phyloP scores from a whole-genome alignment of 495 filamentous ascomycete genomes.

The Penicillium bovifimosum region DNA sequence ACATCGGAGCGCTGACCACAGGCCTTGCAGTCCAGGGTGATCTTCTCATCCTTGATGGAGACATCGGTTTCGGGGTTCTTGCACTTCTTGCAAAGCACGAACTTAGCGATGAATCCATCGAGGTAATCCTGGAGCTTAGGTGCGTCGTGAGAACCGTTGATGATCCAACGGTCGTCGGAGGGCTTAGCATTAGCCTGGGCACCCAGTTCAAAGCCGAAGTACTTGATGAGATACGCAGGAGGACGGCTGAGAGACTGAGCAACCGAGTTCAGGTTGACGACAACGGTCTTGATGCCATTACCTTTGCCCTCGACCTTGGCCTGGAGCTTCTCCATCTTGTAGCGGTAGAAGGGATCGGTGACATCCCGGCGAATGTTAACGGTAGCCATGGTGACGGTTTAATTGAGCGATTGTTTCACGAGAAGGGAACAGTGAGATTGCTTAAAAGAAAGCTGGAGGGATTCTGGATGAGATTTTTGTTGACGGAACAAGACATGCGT shows the following conservation, averaged over 20 bases:
- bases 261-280: conserved; percentile 95
- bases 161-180: conserved; percentile 97
- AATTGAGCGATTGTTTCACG: conserved; percentile 13
- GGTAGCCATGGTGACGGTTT: conserved; percentile 69
- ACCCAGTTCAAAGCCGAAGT: conserved; percentile 97
- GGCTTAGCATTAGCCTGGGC: conserved; percentile 98
- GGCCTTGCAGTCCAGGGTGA: conserved; percentile 94
- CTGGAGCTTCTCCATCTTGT: conserved; percentile 98
- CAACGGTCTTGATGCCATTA: conserved; percentile 92
- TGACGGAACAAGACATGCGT: conserved; percentile 52
- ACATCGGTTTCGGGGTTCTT: conserved; percentile 99
- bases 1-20: conserved; percentile 90
- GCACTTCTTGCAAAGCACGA: conserved; percentile 98
- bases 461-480: conserved; percentile 38
- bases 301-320: conserved; percentile 99
- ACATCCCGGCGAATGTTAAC: conserved; percentile 99
- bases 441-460: conserved; percentile 33
- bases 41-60: conserved; percentile 84
- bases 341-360: conserved; percentile 98
- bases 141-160: conserved; percentile 97
- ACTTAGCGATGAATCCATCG: conserved; percentile 95
- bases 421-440: conserved; percentile 19
- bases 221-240: conserved; percentile 95
- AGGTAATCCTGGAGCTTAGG: conserved; percentile 96
- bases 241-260: conserved; percentile 88